These are phyloP conservation scores for Apophysomyces ossiformis DNA, from an alignment of 371 early-diverging fungal genomes.

Conservation along the genomic window DNA sequence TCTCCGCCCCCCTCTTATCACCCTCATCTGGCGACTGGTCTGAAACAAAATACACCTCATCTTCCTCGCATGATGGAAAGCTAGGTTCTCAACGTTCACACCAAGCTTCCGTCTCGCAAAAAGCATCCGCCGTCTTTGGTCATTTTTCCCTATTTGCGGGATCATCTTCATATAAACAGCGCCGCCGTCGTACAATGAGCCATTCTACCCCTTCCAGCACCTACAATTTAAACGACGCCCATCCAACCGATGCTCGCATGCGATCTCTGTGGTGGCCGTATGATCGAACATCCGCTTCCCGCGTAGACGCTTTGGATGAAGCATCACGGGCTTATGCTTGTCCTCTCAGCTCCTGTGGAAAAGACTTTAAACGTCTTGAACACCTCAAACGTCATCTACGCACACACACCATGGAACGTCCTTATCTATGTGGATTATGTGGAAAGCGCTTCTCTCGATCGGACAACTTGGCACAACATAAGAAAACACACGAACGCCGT, in stretches of 20 bases:
- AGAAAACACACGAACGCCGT: slow-evolving; percentile 59
- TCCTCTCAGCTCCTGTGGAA: slow-evolving; percentile 48
- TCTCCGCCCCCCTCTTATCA: slow-evolving; percentile 16
- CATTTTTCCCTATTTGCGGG: slow-evolving; percentile 73
- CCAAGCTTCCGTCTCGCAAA: slow-evolving; percentile 17
- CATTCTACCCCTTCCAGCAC: slow-evolving; percentile 13
- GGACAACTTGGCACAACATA: slow-evolving; percentile 75
- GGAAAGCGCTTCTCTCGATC: slow-evolving; percentile 70
- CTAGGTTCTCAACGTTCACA: slow-evolving; percentile 1
- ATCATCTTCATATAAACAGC: slow-evolving; percentile 74
- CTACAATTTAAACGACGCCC: slow-evolving; percentile 1
- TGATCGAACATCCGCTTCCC: neutral
- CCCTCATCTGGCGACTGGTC: slow-evolving; percentile 15
- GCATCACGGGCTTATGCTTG: slow-evolving; percentile 41
- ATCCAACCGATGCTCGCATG: slow-evolving; percentile 1
- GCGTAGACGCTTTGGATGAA: slow-evolving; percentile 11
- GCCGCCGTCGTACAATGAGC: slow-evolving; percentile 59
- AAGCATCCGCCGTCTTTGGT: slow-evolving; percentile 54
- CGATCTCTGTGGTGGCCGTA: slow-evolving; percentile 7
- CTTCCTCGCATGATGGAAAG: slow-evolving; percentile 7
- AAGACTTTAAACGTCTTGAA: slow-evolving; percentile 75
- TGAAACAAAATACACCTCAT: slow-evolving; percentile 8
- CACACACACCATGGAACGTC: slow-evolving; percentile 72
- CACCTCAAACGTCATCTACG: slow-evolving; percentile 85
- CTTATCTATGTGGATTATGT: slow-evolving; percentile 68